Base-by-base conservation (phyloP, 176 grass and related monocot species). In the Oryza glumipatula region DNA sequence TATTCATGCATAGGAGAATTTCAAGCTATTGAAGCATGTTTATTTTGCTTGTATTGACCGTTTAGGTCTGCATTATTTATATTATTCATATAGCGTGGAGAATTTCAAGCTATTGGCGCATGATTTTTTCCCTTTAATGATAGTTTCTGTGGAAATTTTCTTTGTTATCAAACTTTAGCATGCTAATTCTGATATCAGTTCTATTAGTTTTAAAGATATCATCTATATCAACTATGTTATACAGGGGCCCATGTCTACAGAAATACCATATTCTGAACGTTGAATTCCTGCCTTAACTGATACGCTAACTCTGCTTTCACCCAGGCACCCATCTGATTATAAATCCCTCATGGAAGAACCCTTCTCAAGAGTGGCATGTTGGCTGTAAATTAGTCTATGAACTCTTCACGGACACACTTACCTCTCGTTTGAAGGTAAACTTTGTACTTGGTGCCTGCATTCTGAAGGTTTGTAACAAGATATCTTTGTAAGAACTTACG, bases 301-400 rank as follows among this genome's bases (percentile, higher is more conserved):
- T 72, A 64, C 49, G 15, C 78, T 86, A 48, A 8, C 64, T 72
- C 15, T 90, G 32, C 83, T 80, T 86, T 77, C 86, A 86, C 84
- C 22, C 71, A 95, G 93, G 93, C 52, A 61, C 80, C 63, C 78
- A 10, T 35, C 74, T 98, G 77, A 58, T 87, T 85, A 63, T 98
- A 80, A 98, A 98, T 84, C 41, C 96, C 63, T 95, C 86, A 61
- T 98, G 96, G 96, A 98, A 95, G 35, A 98, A 98, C 81, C 93
- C 91, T 88, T 95, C 96, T 80, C 91, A 95, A 77, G 93, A 95
- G 79, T 98, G 93, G 96, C 96, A 91, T 92, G 89, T 98, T 79
- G 96, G 96, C 51, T 95, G 75, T 73, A 98, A 95, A 86, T 90
- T 98, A 87, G 83, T 98, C 15, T 98, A 98, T 82, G 93, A 98